Conservation (phyloP, 768 basidiomycete species). For the Tylopilus sp. region DNA sequence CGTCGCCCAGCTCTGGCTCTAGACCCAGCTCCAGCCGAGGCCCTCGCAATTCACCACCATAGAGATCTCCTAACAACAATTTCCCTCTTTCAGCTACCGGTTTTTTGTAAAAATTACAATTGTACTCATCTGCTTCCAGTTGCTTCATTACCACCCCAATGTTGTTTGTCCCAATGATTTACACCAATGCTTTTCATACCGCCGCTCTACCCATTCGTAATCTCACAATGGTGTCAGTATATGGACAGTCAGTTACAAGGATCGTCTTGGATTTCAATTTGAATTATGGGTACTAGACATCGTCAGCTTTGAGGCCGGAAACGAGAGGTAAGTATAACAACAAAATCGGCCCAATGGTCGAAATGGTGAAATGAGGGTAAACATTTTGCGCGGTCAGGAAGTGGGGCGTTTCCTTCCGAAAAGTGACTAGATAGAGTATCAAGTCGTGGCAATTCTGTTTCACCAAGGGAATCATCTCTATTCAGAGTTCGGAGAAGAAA, state of each 20-base stretch:
- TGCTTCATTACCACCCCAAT: constrained; percentile 8
- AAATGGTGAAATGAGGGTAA: background rate
- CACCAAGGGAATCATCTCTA: background rate
- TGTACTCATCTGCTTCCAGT: constrained; percentile 18
- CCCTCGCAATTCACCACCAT: constrained; percentile 21
- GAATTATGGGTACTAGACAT: background rate
- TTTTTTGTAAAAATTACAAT: constrained; percentile 16
- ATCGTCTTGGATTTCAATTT: constrained; percentile 1
- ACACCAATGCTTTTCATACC: constrained; percentile 18
- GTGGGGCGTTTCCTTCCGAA: too few relatives aligned
- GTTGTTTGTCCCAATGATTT: constrained; percentile 19
- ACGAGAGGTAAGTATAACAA: background rate
- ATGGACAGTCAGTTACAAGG: constrained; percentile 17
- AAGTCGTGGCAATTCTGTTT: background rate
- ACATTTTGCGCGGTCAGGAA: too few relatives aligned
- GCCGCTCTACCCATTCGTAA: constrained; percentile 5
- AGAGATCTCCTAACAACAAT: constrained; percentile 13
- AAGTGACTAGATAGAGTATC: too few relatives aligned
- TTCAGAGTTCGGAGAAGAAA: background rate
- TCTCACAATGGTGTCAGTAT: constrained; percentile 16
- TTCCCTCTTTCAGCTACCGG: background rate
- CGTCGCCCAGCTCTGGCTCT: constrained; percentile 18
- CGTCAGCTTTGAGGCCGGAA: background rate
- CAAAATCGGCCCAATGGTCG: background rate
- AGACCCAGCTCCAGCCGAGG: constrained; percentile 31